These are phyloP conservation scores for Rhizopus arrhizus DNA, from an alignment of 371 early-diverging fungal species.

Conservation along the genomic window DNA sequence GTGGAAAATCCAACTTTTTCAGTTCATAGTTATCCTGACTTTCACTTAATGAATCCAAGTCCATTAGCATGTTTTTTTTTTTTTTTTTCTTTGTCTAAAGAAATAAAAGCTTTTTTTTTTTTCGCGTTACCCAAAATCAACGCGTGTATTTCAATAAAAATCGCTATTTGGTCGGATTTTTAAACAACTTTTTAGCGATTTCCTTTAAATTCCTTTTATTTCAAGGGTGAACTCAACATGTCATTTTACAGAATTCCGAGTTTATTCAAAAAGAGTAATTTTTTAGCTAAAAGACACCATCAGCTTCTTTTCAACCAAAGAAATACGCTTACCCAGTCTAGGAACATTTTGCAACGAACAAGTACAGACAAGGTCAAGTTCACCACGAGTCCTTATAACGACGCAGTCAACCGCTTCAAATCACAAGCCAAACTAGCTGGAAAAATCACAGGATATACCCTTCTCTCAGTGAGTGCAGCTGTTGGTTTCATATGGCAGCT, in stretches of 20 bases:
- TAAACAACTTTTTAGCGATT: no score
- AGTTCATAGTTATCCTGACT: not conserved
- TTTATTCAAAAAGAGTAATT: not conserved
- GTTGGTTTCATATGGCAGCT: constrained; percentile 45
- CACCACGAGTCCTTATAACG: constrained; percentile 41
- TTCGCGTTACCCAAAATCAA: constrained; percentile 1
- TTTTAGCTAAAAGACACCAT: not conserved
- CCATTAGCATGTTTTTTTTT: not conserved
- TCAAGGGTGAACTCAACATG: not conserved
- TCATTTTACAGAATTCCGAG: not conserved
- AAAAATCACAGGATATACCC: constrained; percentile 42
- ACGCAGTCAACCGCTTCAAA: constrained; percentile 28
- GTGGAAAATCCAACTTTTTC: constrained; percentile 6
- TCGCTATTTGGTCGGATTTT: no score
- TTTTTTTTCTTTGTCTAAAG: not conserved
- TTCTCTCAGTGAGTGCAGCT: constrained; percentile 31
- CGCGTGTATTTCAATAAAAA: not conserved
- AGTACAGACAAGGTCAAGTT: constrained; percentile 12
- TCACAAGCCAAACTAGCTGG: constrained; percentile 34
- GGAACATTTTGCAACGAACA: not conserved
- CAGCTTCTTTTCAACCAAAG: not conserved
- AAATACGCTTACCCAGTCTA: not conserved
- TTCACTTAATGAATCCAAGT: not conserved
- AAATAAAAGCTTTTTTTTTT: not conserved
- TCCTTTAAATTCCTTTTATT: no score